These are phyloP conservation scores for Beauveria medogensis DNA, from an alignment of 2,329 filamentous ascomycete genomes.

Conservation along the genomic window DNA sequence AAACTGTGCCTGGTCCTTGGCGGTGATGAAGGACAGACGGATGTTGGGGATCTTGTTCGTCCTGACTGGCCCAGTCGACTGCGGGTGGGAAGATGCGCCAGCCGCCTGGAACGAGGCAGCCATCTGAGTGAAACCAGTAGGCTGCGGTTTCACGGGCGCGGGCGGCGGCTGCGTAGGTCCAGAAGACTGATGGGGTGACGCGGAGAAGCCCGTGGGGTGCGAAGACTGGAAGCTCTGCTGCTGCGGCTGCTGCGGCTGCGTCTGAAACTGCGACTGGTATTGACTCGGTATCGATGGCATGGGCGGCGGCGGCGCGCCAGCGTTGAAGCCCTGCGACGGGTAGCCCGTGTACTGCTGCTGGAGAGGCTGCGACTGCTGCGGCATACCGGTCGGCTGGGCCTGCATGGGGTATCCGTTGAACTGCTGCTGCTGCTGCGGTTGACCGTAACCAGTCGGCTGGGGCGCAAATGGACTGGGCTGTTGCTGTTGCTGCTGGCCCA, in stretches of 20 bases:
- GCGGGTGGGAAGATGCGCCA: conserved; percentile 34
- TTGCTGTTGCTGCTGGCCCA: conserved; percentile 36
- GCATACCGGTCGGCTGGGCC: conserved; percentile 34
- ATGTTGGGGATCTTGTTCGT: conserved; percentile 84
- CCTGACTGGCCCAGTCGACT: conserved; percentile 41
- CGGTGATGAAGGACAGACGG: conserved; percentile 90
- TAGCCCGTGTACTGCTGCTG: conserved; percentile 40
- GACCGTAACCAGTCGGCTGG: conserved; percentile 53
- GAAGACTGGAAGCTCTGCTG: conserved; percentile 33
- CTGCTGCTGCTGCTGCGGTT: conserved; percentile 43
- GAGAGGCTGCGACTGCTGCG: conserved; percentile 36
- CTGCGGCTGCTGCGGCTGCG: conserved; percentile 41
- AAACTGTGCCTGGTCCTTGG: conserved; percentile 90
- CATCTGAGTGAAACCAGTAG: conserved; percentile 60
- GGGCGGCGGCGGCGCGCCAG: conserved; percentile 45
- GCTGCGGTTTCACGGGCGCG: conserved; percentile 56
- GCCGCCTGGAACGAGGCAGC: conserved; percentile 54
- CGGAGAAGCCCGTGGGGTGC: conserved; percentile 36
- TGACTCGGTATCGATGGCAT: conserved; percentile 53
- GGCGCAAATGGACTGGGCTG: conserved; percentile 48
- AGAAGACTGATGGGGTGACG: conserved; percentile 43
- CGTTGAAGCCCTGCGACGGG: conserved; percentile 6
- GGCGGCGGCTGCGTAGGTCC: conserved; percentile 42
- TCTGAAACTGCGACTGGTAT: conserved; percentile 51
- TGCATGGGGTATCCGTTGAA: conserved; percentile 54